phyloP scores from a whole-genome alignment of 2,329 filamentous ascomycete species.

The Alternaria gaisen region DNA sequence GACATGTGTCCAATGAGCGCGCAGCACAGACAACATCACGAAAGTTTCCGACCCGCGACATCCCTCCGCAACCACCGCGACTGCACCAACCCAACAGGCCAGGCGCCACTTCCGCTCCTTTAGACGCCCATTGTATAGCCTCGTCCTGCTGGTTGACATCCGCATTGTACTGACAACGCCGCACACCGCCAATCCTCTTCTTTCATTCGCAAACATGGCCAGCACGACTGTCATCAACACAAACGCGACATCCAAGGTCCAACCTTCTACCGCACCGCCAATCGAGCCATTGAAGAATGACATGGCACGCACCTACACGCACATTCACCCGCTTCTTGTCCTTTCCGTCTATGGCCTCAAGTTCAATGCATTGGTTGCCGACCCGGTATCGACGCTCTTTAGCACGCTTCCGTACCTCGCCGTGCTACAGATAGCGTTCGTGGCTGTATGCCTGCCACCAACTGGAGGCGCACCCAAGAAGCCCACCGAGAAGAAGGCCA shows the following conservation, averaged over 20 bases:
- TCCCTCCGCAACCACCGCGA: constrained; percentile 18
- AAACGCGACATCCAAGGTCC: constrained; percentile 31
- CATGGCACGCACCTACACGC: constrained; percentile 65
- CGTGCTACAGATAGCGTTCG: constrained; percentile 69
- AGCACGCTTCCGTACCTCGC: constrained; percentile 69
- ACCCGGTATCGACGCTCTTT: constrained; percentile 72
- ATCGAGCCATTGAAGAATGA: constrained; percentile 59
- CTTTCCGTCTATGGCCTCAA: constrained; percentile 69
- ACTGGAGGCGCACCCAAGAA: constrained; percentile 51
- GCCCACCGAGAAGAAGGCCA: constrained; percentile 52
- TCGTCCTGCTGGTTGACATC: neutral
- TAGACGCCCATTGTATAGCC: neutral
- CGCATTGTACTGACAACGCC: neutral
- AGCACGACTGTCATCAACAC: constrained; percentile 37
- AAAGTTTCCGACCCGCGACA: constrained; percentile 29
- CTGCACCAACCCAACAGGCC: constrained; percentile 20
- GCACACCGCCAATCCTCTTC: neutral
- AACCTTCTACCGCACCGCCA: constrained; percentile 44
- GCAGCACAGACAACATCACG: constrained; percentile 28
- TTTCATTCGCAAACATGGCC: constrained; percentile 30
- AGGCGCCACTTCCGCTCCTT: constrained; percentile 35
- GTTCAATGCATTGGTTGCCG: constrained; percentile 72
- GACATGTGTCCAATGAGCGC: constrained; percentile 12
- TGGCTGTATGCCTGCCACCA: constrained; percentile 66
- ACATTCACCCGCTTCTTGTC: constrained; percentile 74